A percentile compares a stretch with the other conserved stretches of the same genome.
phyloP scores from a whole-genome alignment of 1,139 yeast species.

The Pichiaceae sp. region DNA sequence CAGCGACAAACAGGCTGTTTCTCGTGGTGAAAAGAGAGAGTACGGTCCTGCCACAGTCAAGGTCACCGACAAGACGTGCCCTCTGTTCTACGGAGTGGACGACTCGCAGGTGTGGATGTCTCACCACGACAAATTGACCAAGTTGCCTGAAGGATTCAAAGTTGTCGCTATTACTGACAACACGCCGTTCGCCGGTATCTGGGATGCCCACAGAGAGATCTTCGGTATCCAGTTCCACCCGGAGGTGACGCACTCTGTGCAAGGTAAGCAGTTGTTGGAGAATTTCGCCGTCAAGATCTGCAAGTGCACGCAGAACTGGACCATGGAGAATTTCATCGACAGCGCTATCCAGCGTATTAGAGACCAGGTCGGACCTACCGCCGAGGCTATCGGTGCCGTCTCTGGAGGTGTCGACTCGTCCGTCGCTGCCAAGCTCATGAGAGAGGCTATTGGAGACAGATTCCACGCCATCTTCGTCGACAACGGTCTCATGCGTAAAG shows the following conservation, averaged over 20 bases:
- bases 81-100: slow-evolving; percentile 80
- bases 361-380: slow-evolving; percentile 89
- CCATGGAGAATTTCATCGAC: slow-evolving; percentile 95
- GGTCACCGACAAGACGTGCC: slow-evolving; percentile 49
- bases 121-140: slow-evolving; percentile 92
- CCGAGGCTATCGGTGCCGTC: slow-evolving; percentile 99
- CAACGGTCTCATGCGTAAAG: slow-evolving; percentile 93
- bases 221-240: slow-evolving; percentile 99
- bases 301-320: slow-evolving; percentile 85
- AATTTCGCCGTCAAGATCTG: slow-evolving; percentile 93
- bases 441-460: slow-evolving; percentile 96
- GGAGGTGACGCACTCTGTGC: slow-evolving; percentile 92
- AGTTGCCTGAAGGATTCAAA: slow-evolving; percentile 83
- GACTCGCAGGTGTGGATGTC: slow-evolving; percentile 99
- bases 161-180: slow-evolving; percentile 87
- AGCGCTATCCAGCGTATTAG: slow-evolving; percentile 92
- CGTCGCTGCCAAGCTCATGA: slow-evolving; percentile 97
- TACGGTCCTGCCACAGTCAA: slow-evolving; percentile 95
- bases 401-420: slow-evolving; percentile 99
- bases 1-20: slow-evolving; percentile 81
- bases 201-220: slow-evolving; percentile 63
- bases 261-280: slow-evolving; percentile 79
- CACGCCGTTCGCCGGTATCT: slow-evolving; percentile 93
- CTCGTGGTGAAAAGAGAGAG: slow-evolving; percentile 96
- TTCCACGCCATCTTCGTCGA: slow-evolving; percentile 98